A percentile compares a stretch with the other conserved stretches of the same genome.
phyloP scores from a whole-genome alignment of 352 stramenopile species.

The Globisporangium heterothallicum region DNA sequence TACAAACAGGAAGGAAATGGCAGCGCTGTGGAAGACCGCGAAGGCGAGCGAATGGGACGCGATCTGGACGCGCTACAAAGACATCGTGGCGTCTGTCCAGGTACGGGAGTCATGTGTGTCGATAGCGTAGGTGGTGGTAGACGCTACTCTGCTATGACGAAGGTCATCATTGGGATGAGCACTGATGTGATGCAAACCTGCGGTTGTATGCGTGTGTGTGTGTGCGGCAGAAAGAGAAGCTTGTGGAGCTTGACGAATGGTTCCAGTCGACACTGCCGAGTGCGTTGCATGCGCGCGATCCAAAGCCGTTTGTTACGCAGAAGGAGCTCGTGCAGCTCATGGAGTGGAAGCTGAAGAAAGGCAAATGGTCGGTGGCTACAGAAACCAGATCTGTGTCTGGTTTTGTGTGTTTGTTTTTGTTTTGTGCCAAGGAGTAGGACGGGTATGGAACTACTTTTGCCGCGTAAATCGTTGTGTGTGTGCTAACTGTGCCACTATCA shows the following conservation, averaged over 20 bases:
- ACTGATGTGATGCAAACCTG: background rate
- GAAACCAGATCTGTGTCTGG: background rate
- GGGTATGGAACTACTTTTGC: too few relatives aligned
- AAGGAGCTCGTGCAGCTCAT: constrained; percentile 57
- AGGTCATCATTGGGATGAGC: background rate
- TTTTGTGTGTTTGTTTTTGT: background rate
- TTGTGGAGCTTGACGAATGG: constrained; percentile 58
- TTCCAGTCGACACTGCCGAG: constrained; percentile 35
- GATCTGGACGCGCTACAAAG: constrained; percentile 36
- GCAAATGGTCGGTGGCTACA: too few relatives aligned
- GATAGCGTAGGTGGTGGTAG: too few relatives aligned
- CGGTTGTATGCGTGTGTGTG: background rate
- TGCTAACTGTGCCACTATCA: too few relatives aligned
- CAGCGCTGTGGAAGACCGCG: constrained; percentile 24
- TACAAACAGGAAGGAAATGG: background rate
- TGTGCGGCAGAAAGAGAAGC: constrained; percentile 38
- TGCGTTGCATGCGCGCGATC: constrained; percentile 40
- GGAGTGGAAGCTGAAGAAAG: constrained; percentile 84
- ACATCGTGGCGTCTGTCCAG: constrained; percentile 28
- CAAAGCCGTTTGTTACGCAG: constrained; percentile 43
- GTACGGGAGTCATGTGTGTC: constrained; percentile 17
- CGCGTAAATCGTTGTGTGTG: too few relatives aligned
- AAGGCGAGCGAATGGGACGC: constrained; percentile 26
- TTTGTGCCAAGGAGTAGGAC: too few relatives aligned
- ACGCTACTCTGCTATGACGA: too few relatives aligned